Evolutionary conservation across 768 basidiomycete species (phyloP).

Genomic region (Strobilomyces echinocephalus): DNA sequence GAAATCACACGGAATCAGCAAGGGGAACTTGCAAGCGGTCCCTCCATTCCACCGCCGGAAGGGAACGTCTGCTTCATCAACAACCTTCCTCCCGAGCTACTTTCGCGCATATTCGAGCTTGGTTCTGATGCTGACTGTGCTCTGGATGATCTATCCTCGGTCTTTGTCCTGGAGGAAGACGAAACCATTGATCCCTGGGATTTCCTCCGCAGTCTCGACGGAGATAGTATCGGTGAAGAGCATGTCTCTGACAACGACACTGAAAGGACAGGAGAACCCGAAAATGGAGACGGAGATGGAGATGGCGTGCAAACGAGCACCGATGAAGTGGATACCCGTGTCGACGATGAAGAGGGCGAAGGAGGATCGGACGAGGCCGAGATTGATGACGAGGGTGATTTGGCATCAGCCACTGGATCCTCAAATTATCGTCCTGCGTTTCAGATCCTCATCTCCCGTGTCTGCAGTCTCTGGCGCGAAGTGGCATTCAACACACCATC

Average conservation of each 20-base stretch:
- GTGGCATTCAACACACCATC: constrained; percentile 47
- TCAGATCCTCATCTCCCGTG: constrained; percentile 35
- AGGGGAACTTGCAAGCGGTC: constrained; percentile 33
- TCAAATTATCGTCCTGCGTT: constrained; percentile 30
- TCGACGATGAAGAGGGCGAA: constrained; percentile 24
- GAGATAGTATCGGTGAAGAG: background rate
- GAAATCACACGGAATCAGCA: too few relatives aligned
- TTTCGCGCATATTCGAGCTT: constrained; percentile 50
- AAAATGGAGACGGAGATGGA: constrained; percentile 20
- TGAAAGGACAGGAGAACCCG: background rate
- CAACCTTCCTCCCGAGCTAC: constrained; percentile 51
- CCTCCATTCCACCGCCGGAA: constrained; percentile 44
- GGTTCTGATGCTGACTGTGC: constrained; percentile 36
- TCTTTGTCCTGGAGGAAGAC: constrained; percentile 3
- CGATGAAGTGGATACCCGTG: background rate
- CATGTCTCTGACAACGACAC: too few relatives aligned
- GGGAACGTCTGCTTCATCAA: constrained; percentile 44
- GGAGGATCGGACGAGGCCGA: background rate
- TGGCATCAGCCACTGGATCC: background rate
- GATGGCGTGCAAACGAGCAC: too few relatives aligned
- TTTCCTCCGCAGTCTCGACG: background rate
- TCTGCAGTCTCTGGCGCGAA: constrained; percentile 54
- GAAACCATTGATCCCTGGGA: background rate
- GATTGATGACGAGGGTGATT: background rate
- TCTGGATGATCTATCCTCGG: constrained; percentile 4